Evolutionary conservation across 345 rosid species (phyloP).

Genomic region (Cardamine resedifolia): DNA sequence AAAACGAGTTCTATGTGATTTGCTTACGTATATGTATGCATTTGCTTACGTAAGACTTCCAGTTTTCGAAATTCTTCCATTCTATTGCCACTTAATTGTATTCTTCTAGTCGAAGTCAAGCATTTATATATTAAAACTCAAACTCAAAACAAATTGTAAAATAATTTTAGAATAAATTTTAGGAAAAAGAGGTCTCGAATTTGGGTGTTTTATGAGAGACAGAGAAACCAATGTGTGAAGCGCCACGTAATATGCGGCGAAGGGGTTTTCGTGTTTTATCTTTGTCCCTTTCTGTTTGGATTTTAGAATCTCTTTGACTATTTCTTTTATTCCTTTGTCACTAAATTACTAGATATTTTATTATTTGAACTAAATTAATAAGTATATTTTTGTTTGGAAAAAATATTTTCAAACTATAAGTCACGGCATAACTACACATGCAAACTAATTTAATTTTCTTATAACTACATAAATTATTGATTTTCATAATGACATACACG

Average conservation of each 20-base stretch:
- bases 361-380: neutral
- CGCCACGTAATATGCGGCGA: slow-evolving; percentile 38
- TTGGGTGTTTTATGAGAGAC: slow-evolving; percentile 41
- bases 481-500: too few relatives aligned
- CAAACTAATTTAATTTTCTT: too few relatives aligned
- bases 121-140: neutral
- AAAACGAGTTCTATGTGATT: neutral
- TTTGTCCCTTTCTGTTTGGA: slow-evolving; percentile 38
- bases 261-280: slow-evolving; percentile 31
- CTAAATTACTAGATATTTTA: neutral
- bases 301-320: slow-evolving; percentile 39
- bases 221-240: slow-evolving; percentile 30
- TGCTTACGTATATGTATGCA: too few relatives aligned
- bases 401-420: too few relatives aligned
- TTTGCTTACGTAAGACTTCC: neutral
- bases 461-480: too few relatives aligned
- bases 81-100: slow-evolving; percentile 22
- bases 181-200: slow-evolving; percentile 45
- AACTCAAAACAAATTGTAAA: neutral
- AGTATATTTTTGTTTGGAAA: too few relatives aligned
- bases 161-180: neutral
- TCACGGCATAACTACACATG: too few relatives aligned
- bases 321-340: neutral
- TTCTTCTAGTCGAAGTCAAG: slow-evolving; percentile 30
- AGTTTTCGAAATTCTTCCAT: slow-evolving; percentile 34